These are phyloP conservation scores for Evernia prunastri DNA, from an alignment of 495 filamentous ascomycete genomes.

Conservation along the genomic window DNA sequence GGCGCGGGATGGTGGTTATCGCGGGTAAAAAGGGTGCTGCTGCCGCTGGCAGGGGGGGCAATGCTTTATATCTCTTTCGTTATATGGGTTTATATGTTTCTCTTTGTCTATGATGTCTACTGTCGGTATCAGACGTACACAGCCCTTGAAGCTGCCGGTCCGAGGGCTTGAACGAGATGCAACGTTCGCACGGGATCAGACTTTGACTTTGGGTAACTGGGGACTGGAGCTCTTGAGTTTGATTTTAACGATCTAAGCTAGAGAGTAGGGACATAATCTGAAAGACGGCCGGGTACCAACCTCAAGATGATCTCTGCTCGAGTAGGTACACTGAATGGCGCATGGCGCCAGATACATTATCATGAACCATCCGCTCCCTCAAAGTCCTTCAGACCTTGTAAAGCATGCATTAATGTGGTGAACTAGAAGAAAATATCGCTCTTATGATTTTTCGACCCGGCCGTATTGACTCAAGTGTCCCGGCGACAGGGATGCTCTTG, in stretches of 20 bases:
- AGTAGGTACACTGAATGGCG: slow-evolving; percentile 6
- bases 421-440: not conserved
- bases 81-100: too few species aligned
- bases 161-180: too few species aligned
- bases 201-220: too few species aligned
- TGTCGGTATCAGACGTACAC: too few species aligned
- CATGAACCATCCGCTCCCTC: slow-evolving; percentile 9
- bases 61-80: too few species aligned
- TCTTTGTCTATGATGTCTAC: too few species aligned
- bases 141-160: too few species aligned
- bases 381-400: slow-evolving; percentile 2
- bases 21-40: too few species aligned
- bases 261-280: slow-evolving; percentile 4
- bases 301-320: slow-evolving; percentile 7
- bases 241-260: slow-evolving; percentile 22
- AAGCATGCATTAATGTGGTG: not conserved
- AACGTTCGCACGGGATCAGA: too few species aligned
- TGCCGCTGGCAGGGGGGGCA: too few species aligned
- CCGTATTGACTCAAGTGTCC: slow-evolving; percentile 16
- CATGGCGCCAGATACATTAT: slow-evolving; percentile 8
- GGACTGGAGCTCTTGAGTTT: slow-evolving; percentile 16
- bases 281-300: slow-evolving; percentile 7
- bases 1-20: too few species aligned
- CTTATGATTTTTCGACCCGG: slow-evolving; percentile 19
- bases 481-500: slow-evolving; percentile 11